Evolutionary conservation across 1,284 basidiomycete species (phyloP), one percentile per base, ranked within the genome.

Genomic region (Vanrija sp.): DNA sequence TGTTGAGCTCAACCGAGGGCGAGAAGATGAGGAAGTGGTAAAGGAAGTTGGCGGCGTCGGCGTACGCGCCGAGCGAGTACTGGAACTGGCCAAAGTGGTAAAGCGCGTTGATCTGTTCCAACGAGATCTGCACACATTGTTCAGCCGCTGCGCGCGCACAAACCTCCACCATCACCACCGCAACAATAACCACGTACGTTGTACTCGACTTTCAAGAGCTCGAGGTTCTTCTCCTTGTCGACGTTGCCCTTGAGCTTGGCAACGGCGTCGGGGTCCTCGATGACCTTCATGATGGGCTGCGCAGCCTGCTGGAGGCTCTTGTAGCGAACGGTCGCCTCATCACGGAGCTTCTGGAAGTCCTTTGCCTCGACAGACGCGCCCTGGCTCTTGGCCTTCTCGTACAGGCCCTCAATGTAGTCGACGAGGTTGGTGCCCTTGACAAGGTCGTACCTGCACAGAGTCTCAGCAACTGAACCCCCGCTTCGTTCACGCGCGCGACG

Each of bases 1-100:
- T 86, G 78, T 89, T 92, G 68, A 95, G 86, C 55, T 93, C 88
- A 60, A 83, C 82, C 75, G 96, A 91, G 58, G 93, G 94, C 46
- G 94, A 96, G 60, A 98, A 87, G 46, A 98, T 88, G 60, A 94
- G 90, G 83, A 97, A 98, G 75, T 98, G 95, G 82, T 98, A 94
- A 58, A 98, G 85, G 79, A 96, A 98, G 77, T 97, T 93, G 51
- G 93, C 92, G 19, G 96, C 93, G 59, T 90, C 90, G 64, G 85
- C 88, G 82, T 98, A 98, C 77, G 93, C 91, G 54, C 96, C 95
- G 73, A 91, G 91, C 38, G 93, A 91, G 80, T 92, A 98, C 78
- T 96, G 93, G 82, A 94, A 98, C 75, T 98, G 88, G 54, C 95
- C 96, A 77, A 95, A 98, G 78, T 92, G 92, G 82, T 98, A 98